Evolutionary conservation across 2,329 filamentous ascomycete genomes (phyloP), one percentile per base, ranked within the genome.

Genomic region (Paracoccidioides brasiliensis): DNA sequence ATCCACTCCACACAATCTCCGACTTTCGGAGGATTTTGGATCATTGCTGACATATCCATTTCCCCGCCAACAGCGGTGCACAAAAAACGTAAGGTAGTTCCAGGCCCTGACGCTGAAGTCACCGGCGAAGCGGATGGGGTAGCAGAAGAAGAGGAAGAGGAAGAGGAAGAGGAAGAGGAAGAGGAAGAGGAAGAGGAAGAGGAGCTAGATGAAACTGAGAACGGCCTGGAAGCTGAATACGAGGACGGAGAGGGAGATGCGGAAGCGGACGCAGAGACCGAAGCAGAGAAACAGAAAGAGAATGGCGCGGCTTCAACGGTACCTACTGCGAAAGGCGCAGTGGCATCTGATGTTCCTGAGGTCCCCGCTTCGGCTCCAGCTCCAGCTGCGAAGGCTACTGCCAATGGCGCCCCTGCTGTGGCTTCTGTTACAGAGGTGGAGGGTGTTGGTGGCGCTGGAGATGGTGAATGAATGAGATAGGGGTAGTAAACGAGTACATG

Each of bases 131-230:
- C 42, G 32, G 57, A 52, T 22, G 66, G 64, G 22, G 59, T 60
- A 15, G 61, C 63, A 45, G 61, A 66, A 56, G 67, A 66, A 37
- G 65, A 66, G 7, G 62, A 60, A 10, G 66, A 64, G 53, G 63
- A 63, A 7, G 60, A 62, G 44, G 67, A 63, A 51, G 66, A 61
- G 38, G 64, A 63, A 7, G 67, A 64, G 32, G 64, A 52, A 14
- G 49, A n/a, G n/a, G n/a, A n/a, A n/a, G n/a, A n/a, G n/a, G n/a
- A n/a, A n/a, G n/a, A 48, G 9, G 49, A 56, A 42, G 56, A 37
- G 28, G 52, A 53, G 38, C 51, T 10, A 3, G 42, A 38, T 8
- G 52, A 37, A 38, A 40, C 41, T 7, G 32, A 43, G 33, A 53
- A 53, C 8, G 40, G 52, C 41, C 22, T 48, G 33, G 66, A 61